A percentile compares a stretch with the other conserved stretches of the same genome.
Conservation (phyloP, 148 eudicot species). For the Rheum nobile region DNA sequence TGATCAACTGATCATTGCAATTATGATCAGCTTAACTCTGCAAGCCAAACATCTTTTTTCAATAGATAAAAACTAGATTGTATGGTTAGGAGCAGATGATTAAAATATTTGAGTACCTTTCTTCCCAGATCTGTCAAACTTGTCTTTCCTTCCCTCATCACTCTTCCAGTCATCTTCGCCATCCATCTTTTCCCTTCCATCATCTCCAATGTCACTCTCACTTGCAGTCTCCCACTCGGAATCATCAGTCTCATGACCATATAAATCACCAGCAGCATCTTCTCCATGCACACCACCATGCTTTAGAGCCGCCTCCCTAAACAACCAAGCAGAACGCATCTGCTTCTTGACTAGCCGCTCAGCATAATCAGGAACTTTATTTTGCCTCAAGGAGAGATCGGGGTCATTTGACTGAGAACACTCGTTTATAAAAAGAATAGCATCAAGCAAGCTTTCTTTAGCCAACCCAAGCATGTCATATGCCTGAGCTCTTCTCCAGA, state of each 20-base stretch:
- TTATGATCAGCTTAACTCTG: background rate
- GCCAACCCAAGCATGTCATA: constrained; percentile 95
- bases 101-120: constrained; percentile 35
- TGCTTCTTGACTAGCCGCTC: constrained; percentile 95
- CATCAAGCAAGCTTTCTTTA: constrained; percentile 95
- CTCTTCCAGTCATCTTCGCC: constrained; percentile 68
- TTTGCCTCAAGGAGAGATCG: constrained; percentile 75
- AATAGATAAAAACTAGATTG: background rate
- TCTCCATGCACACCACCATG: constrained; percentile 89
- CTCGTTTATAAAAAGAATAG: constrained; percentile 82
- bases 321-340: constrained; percentile 95
- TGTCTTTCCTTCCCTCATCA: constrained; percentile 54
- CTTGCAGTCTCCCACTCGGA: constrained; percentile 99
- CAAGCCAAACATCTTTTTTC: background rate
- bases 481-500: constrained; percentile 99
- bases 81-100: background rate
- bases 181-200: constrained; percentile 50
- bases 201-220: constrained; percentile 84
- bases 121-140: constrained; percentile 34
- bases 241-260: constrained; percentile 79
- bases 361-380: constrained; percentile 94
- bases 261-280: constrained; percentile 55
- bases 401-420: constrained; percentile 90
- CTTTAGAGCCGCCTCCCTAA: constrained; percentile 85
- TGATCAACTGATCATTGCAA: background rate